Percentiles rank a stretch among this genome's conserved stretches.
Evolutionary conservation across 2,329 filamentous ascomycete species (phyloP).

Genomic region (Pseudocercospora musae): DNA sequence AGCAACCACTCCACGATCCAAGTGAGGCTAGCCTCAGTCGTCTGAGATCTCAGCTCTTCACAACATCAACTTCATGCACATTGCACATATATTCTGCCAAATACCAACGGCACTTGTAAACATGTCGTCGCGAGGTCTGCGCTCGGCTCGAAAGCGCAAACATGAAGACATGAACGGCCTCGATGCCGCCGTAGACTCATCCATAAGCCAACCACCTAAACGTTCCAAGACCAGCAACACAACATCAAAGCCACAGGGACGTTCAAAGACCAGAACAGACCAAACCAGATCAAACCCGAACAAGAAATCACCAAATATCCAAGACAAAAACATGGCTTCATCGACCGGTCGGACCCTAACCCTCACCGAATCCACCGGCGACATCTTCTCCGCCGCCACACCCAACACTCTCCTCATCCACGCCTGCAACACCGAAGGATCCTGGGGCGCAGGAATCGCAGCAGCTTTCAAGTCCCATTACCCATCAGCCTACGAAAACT

Average conservation of each 20-base stretch:
- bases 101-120: neutral
- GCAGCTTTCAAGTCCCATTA: constrained; percentile 49
- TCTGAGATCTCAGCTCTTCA: neutral
- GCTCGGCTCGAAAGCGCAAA: constrained; percentile 4
- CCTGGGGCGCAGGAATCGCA: constrained; percentile 60
- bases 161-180: neutral
- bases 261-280: neutral
- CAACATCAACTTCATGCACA: neutral
- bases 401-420: constrained; percentile 53
- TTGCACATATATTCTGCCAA: neutral
- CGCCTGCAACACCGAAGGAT: constrained; percentile 57
- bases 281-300: no score
- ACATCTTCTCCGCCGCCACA: constrained; percentile 55
- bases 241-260: neutral
- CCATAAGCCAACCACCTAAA: constrained; percentile 1
- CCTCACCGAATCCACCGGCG: constrained; percentile 35
- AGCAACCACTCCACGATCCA: no score
- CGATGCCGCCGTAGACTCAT: neutral
- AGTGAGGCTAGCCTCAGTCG: neutral
- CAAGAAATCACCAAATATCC: neutral
- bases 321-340: neutral
- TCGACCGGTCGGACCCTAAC: constrained; percentile 3
- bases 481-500: constrained; percentile 49
- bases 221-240: constrained; percentile 9
- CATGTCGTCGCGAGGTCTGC: neutral